Evolutionary conservation across 371 early-diverging fungal species (phyloP).

Genomic region (Actinomucor elegans): DNA sequence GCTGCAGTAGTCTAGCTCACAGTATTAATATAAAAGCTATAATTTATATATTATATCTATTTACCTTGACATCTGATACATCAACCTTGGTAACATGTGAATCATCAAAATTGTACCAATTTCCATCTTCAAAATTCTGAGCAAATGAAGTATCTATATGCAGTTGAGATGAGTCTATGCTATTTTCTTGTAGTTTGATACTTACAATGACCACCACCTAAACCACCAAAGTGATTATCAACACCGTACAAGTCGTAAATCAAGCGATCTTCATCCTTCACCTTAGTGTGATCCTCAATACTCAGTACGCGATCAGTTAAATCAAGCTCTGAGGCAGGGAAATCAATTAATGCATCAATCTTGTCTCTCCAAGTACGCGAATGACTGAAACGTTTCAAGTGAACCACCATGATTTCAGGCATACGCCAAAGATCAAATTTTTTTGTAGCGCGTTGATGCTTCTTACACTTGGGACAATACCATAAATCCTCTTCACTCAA

Average conservation of each 20-base stretch:
- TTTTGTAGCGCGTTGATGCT: conserved; percentile 79
- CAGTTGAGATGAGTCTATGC: background rate
- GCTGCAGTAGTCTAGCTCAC: conserved; percentile 65
- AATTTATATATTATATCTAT: background rate
- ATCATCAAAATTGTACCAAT: conserved; percentile 93
- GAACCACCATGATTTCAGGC: conserved; percentile 89
- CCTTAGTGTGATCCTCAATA: conserved; percentile 1
- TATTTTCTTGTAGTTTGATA: background rate
- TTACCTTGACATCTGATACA: conserved; percentile 57
- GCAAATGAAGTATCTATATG: conserved; percentile 87
- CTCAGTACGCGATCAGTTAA: conserved; percentile 51
- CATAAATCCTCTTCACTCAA: conserved; percentile 81
- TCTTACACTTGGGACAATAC: conserved; percentile 85
- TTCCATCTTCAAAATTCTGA: conserved; percentile 63
- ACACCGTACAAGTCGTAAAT: conserved; percentile 86
- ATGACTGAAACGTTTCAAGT: conserved; percentile 88
- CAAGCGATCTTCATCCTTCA: conserved; percentile 26
- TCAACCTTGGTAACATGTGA: conserved; percentile 68
- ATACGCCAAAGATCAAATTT: conserved; percentile 84
- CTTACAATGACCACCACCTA: conserved; percentile 94
- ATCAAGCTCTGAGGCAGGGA: conserved; percentile 72
- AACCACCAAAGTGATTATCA: conserved; percentile 89
- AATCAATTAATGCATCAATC: conserved; percentile 82
- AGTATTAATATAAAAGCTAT: background rate
- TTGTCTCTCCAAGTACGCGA: conserved; percentile 79